Conservation (phyloP, 83 land plant genomes). For the Thuja plicata region DNA sequence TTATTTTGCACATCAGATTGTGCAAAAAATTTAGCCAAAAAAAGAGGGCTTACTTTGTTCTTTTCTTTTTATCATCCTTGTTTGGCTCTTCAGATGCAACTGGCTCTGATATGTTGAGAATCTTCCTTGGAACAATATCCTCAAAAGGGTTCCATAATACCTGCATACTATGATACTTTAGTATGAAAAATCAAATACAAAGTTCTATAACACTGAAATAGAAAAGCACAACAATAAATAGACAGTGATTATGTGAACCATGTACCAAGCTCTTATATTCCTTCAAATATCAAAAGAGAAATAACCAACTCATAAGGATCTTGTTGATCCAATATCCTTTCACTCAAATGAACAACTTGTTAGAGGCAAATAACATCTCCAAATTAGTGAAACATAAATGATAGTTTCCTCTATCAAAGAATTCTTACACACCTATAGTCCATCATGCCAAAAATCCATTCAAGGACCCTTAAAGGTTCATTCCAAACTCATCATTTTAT, state of each 20-base stretch:
- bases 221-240: not conserved
- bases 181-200: not conserved
- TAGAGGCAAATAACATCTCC: no score
- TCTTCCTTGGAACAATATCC: conserved; percentile 84
- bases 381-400: no score
- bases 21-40: not conserved
- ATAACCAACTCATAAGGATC: not conserved
- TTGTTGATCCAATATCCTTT: no score
- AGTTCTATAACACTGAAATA: not conserved
- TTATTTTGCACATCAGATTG: not conserved
- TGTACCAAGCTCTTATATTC: not conserved
- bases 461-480: no score
- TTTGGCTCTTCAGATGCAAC: conserved; percentile 20
- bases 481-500: no score
- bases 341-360: no score
- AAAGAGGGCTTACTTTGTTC: conserved; percentile 46
- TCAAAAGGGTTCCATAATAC: conserved; percentile 99
- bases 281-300: not conserved
- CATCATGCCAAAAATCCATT: no score
- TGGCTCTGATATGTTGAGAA: conserved; percentile 29
- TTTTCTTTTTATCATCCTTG: conserved; percentile 48
- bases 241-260: not conserved
- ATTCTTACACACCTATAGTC: no score
- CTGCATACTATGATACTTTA: conserved; percentile 34
- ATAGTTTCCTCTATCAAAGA: no score